Percentiles rank a stretch among this genome's conserved stretches.
phyloP scores from a whole-genome alignment of 2,329 filamentous ascomycete genomes.

The Aspergillus sp. region DNA sequence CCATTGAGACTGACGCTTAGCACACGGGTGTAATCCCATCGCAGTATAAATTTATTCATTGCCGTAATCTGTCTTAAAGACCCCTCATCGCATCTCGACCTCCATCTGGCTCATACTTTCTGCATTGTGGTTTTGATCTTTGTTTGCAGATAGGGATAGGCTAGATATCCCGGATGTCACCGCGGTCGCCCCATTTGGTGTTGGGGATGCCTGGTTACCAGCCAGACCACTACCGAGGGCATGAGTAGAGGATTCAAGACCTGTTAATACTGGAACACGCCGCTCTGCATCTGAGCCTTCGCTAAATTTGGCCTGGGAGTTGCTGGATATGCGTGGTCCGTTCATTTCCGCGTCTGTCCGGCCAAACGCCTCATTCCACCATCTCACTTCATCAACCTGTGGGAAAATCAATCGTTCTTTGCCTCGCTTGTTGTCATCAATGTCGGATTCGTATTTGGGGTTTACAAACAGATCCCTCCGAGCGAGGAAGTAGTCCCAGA shows the following conservation, averaged over 20 bases:
- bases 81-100: constrained; percentile 51
- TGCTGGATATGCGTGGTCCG: constrained; percentile 55
- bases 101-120: constrained; percentile 40
- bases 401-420: constrained; percentile 85
- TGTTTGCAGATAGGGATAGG: constrained; percentile 41
- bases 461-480: constrained; percentile 81
- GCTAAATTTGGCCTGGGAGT: constrained; percentile 40
- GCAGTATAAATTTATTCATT: not conserved
- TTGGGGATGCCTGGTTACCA: constrained; percentile 27
- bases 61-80: not conserved
- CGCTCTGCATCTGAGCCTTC: constrained; percentile 26
- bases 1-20: constrained; percentile 1
- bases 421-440: constrained; percentile 77
- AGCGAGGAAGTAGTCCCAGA: constrained; percentile 94
- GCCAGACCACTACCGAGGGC: constrained; percentile 48
- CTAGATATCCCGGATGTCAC: constrained; percentile 48
- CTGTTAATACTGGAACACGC: constrained; percentile 56
- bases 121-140: constrained; percentile 27
- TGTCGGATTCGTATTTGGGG: constrained; percentile 68
- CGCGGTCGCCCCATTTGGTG: constrained; percentile 39
- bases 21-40: constrained; percentile 10
- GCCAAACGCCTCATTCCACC: constrained; percentile 91
- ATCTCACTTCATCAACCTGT: constrained; percentile 72
- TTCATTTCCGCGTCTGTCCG: constrained; percentile 94
- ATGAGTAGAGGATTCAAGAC: constrained; percentile 60